Conservation (phyloP, 495 filamentous ascomycete genomes). For the Penicillium diatomitis region DNA sequence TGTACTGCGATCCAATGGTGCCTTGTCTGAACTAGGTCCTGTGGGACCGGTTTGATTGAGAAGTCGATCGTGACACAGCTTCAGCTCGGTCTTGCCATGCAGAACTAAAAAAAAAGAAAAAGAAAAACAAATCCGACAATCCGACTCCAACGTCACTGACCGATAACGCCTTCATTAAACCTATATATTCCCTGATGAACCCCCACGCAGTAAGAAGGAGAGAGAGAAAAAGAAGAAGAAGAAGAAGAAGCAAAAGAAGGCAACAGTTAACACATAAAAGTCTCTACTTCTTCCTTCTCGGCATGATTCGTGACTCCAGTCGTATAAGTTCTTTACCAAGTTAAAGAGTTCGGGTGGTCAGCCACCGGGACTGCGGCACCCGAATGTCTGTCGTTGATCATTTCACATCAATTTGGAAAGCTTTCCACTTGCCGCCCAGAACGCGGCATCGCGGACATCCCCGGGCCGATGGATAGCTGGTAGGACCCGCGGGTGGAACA, state of each 20-base stretch:
- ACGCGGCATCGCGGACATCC: conserved; percentile 45
- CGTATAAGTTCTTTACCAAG: conserved; percentile 6
- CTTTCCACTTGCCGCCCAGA: conserved; percentile 43
- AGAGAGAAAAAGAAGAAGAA: background rate
- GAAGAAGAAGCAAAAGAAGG: conserved; percentile 3
- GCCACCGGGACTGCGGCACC: background rate
- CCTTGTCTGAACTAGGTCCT: no score
- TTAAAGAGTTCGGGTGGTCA: background rate
- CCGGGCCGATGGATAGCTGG: conserved; percentile 31
- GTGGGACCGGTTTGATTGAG: no score
- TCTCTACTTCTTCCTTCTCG: no score
- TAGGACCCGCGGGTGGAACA: conserved; percentile 22
- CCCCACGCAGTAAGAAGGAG: background rate
- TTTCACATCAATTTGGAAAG: conserved; percentile 45
- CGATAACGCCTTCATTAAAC: background rate
- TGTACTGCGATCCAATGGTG: no score
- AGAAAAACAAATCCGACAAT: no score
- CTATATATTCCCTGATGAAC: background rate
- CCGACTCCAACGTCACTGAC: no score
- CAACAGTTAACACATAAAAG: background rate
- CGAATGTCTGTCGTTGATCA: conserved; percentile 16
- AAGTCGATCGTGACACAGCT: no score
- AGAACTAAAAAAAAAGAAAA: no score
- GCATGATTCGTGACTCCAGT: no score
- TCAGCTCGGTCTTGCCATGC: no score